phyloP scores from a whole-genome alignment of 441 rosid species.

The Bruguiera hainesii region DNA sequence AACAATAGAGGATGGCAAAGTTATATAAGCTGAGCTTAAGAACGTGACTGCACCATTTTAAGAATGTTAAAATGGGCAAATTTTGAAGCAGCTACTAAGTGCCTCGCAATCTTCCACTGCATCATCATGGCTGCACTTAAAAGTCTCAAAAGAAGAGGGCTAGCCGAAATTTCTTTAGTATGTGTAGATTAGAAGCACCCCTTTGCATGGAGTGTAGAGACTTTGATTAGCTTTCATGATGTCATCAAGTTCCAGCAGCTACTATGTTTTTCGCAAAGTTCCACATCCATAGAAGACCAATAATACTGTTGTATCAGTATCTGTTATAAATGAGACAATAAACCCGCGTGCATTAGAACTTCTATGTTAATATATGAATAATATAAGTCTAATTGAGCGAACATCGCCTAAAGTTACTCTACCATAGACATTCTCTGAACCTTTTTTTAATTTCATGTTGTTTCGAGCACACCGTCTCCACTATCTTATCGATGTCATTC shows the following conservation, averaged over 20 bases:
- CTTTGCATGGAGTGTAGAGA: conserved; percentile 9
- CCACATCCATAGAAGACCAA: background rate
- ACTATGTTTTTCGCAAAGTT: background rate
- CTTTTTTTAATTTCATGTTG: too few species aligned
- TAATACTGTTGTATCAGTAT: background rate
- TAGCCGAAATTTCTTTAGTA: conserved; percentile 13
- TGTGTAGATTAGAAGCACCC: conserved; percentile 27
- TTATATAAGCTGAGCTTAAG: conserved; percentile 38
- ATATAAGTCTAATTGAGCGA: background rate
- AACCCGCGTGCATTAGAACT: background rate
- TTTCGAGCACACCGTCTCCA: too few species aligned
- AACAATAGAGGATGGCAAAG: conserved; percentile 70
- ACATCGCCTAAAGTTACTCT: too few species aligned
- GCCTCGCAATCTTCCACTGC: conserved; percentile 13
- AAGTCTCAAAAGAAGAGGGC: conserved; percentile 14
- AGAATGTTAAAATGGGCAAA: background rate
- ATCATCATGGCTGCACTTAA: conserved; percentile 24
- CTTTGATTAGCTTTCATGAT: too few species aligned
- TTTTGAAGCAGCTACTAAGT: conserved; percentile 4
- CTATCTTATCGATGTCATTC: too few species aligned
- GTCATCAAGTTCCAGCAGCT: background rate
- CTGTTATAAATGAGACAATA: too few species aligned
- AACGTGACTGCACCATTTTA: background rate
- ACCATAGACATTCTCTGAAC: too few species aligned
- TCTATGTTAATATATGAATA: background rate